Percentiles rank a stretch among this genome's conserved stretches.
Conservation (phyloP, 1,284 basidiomycete genomes). For the Cryptococcus hybrid region DNA sequence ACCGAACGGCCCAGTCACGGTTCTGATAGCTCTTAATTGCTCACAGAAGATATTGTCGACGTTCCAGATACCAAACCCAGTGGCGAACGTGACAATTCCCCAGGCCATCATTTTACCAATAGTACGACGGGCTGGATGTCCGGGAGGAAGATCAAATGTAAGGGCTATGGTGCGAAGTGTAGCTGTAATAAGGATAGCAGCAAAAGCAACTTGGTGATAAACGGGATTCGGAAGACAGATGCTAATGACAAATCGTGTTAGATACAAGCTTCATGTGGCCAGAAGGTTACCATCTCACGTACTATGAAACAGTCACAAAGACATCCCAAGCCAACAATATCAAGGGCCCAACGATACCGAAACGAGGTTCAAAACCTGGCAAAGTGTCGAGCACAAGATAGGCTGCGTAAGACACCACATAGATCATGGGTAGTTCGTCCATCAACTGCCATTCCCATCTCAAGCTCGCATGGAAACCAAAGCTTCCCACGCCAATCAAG, state of each 20-base stretch:
- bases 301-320: slow-evolving; percentile 50
- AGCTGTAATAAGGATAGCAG: slow-evolving; percentile 45
- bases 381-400: slow-evolving; percentile 43
- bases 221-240: slow-evolving; percentile 54
- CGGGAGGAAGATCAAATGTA: slow-evolving; percentile 27
- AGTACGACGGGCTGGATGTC: slow-evolving; percentile 23
- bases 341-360: slow-evolving; percentile 32
- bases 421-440: slow-evolving; percentile 52
- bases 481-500: slow-evolving; percentile 46
- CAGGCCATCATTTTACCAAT: slow-evolving; percentile 28
- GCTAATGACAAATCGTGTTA: slow-evolving; percentile 27
- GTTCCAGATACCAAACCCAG: slow-evolving; percentile 56
- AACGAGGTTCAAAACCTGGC: slow-evolving; percentile 35
- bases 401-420: slow-evolving; percentile 41
- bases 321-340: slow-evolving; percentile 35
- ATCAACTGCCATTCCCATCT: slow-evolving; percentile 51
- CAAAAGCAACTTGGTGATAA: slow-evolving; percentile 57
- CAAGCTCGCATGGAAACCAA: slow-evolving; percentile 47
- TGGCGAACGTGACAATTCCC: slow-evolving; percentile 43
- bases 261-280: background rate
- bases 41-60: slow-evolving; percentile 56
- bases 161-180: slow-evolving; percentile 40
- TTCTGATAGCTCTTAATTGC: slow-evolving; percentile 29
- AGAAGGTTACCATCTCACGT: background rate
- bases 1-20: slow-evolving; percentile 27